Percentiles rank a stretch among this genome's conserved stretches.
phyloP scores from a whole-genome alignment of 2,329 filamentous ascomycete genomes.

The Penicillium sp. region DNA sequence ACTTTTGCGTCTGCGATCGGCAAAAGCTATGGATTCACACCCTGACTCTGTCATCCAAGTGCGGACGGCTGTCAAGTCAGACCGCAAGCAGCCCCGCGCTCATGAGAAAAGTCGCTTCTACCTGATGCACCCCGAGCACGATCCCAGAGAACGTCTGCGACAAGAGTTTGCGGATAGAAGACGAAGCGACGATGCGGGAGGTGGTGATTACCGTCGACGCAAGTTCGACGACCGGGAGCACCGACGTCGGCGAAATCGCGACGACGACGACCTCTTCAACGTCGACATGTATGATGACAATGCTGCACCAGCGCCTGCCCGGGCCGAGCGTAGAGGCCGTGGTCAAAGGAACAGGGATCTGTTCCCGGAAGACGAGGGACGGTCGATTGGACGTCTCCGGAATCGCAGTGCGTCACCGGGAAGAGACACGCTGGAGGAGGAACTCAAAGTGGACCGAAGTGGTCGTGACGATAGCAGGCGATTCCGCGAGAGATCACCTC shows the following conservation, averaged over 20 bases:
- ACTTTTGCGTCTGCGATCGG: slow-evolving; percentile 61
- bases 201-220: slow-evolving; percentile 47
- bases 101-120: slow-evolving; percentile 85
- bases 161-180: slow-evolving; percentile 50
- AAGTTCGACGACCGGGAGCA: slow-evolving; percentile 61
- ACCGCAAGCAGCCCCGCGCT: slow-evolving; percentile 77
- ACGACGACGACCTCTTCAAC: slow-evolving; percentile 60
- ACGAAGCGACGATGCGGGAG: slow-evolving; percentile 36
- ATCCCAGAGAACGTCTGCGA: slow-evolving; percentile 69
- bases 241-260: slow-evolving; percentile 41
- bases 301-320: slow-evolving; percentile 26
- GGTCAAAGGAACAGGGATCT: slow-evolving; percentile 38
- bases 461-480: slow-evolving; percentile 38
- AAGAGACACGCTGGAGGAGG: slow-evolving; percentile 47
- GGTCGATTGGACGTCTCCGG: slow-evolving; percentile 49
- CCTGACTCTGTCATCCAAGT: slow-evolving; percentile 68
- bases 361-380: slow-evolving; percentile 37
- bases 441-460: slow-evolving; percentile 33
- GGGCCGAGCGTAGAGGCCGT: slow-evolving; percentile 29
- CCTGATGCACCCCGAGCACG: slow-evolving; percentile 82
- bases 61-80: slow-evolving; percentile 67
- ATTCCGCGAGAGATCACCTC: slow-evolving; percentile 45
- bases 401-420: slow-evolving; percentile 61
- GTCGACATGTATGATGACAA: slow-evolving; percentile 80
- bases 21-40: slow-evolving; percentile 64